Evolutionary conservation across 225 moss, liverwort and hornwort species (phyloP), one percentile per base, ranked within the genome.

Genomic region (Sphagnum tenellum): DNA sequence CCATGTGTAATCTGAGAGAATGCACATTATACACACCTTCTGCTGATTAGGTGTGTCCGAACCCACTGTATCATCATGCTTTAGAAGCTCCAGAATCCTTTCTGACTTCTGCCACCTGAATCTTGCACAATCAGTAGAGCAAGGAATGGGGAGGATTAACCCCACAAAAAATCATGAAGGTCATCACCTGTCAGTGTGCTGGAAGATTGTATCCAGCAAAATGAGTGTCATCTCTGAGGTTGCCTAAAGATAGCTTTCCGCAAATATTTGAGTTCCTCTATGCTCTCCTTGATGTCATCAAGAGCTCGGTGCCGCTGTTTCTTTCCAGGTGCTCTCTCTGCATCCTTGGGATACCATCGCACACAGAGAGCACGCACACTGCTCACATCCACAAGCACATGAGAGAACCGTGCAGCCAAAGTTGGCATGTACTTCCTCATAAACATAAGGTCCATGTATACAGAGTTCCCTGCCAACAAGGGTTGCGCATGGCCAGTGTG

Each of bases 231-330:
- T 55, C 50, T 60, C 50, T 59, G 72, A 12, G 65, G 52, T 67
- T 79, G 73, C 74, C 87, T 98, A 69, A 98, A 98, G 62, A 93
- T 98, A 47, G 90, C 66, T 63, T 65, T 69, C 44, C 79, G 81
- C 59, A 98, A 71, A 60, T 98, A 98, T 64, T 75, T 84, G 48
- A 93, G 87, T 78, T 98, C 90, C 47, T 77, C 78, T 64, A 93
- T 98, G 76, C 93, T 98, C 75, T 98, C 98, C 72, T 84, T 87
- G 60, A 98, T 85, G 62, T 98, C 98, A 70, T 84, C 98, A 59
- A 98, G 72, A 45, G 98, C 89, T 8, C 98, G 80, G 46, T 98
- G 90, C 49, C 75, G 67, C 66, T 90, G 83, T 69, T 89, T 87
- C 75, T 98, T 93, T 5, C 69, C 57, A 9, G 98, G 98, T 46